phyloP scores from a whole-genome alignment of 768 basidiomycete genomes.

The Phylloporus scabripes region DNA sequence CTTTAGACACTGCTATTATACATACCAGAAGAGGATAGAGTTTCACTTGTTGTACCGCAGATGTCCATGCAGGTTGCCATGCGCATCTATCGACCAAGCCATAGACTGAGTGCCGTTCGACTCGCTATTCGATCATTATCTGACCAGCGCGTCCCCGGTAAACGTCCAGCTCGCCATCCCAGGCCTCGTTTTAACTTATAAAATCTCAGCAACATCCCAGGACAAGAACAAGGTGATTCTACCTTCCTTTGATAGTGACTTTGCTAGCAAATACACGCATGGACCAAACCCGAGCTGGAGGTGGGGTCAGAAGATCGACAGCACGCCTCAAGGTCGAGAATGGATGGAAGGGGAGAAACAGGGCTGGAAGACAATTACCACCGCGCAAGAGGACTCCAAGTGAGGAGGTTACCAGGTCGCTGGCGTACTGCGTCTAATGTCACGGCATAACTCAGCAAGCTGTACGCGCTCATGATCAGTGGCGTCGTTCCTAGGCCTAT shows the following conservation, averaged over 20 bases:
- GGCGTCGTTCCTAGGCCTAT: constrained; percentile 42
- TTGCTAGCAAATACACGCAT: constrained; percentile 22
- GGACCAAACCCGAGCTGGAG: constrained; percentile 30
- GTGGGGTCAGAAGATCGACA: constrained; percentile 25
- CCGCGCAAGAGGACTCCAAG: constrained; percentile 26
- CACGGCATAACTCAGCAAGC: not conserved
- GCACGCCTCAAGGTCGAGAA: constrained; percentile 24
- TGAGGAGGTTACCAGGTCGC: constrained; percentile 8
- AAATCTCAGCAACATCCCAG: not conserved
- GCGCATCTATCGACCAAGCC: not conserved
- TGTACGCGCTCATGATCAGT: constrained; percentile 34
- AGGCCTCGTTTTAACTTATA: no score
- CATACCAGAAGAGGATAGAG: no score
- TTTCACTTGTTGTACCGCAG: not conserved
- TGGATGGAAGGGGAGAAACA: constrained; percentile 34
- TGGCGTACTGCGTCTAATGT: not conserved
- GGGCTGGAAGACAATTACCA: constrained; percentile 32
- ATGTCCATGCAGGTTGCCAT: not conserved
- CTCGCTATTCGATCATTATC: not conserved
- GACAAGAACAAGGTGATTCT: constrained; percentile 19
- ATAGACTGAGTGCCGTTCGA: not conserved
- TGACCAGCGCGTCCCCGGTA: not conserved
- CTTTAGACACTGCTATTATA: no score
- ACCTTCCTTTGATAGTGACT: constrained; percentile 23
- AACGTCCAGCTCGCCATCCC: not conserved